phyloP scores from a whole-genome alignment of 2,329 filamentous ascomycete species.

The Tolypocladium paradoxum region DNA sequence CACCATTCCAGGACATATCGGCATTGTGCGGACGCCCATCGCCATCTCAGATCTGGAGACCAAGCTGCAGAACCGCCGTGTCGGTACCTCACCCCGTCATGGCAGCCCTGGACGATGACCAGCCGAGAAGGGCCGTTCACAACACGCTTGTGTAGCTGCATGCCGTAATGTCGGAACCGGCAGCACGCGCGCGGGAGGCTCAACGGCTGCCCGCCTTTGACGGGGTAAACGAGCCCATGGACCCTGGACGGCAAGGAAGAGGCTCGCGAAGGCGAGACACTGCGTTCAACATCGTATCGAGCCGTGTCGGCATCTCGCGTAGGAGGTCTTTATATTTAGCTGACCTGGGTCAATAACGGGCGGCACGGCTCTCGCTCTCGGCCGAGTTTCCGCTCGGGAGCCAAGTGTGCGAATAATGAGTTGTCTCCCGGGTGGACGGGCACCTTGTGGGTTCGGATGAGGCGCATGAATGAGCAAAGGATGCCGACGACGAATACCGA shows the following conservation, averaged over 20 bases:
- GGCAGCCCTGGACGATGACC: neutral
- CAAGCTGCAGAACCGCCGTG: neutral
- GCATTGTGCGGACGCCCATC: neutral
- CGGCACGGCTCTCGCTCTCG: neutral
- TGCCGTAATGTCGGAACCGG: neutral
- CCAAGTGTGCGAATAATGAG: neutral
- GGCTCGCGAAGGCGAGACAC: neutral
- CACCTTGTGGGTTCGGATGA: neutral
- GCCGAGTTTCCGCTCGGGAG: neutral
- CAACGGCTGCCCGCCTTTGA: neutral
- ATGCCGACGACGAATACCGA: too few species aligned
- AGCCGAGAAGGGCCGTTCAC: neutral
- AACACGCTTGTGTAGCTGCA: neutral
- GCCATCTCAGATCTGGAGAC: neutral
- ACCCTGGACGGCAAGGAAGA: neutral
- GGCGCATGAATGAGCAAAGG: neutral
- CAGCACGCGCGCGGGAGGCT: neutral
- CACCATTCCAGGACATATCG: neutral
- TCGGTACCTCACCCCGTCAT: neutral
- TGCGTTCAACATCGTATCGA: neutral
- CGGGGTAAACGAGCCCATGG: neutral
- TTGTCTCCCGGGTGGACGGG: neutral
- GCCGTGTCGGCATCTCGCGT: neutral
- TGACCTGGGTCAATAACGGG: neutral
- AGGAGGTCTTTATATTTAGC: neutral